Base-by-base conservation (phyloP, 345 rosid genomes). In the Syzygium oleosum region DNA sequence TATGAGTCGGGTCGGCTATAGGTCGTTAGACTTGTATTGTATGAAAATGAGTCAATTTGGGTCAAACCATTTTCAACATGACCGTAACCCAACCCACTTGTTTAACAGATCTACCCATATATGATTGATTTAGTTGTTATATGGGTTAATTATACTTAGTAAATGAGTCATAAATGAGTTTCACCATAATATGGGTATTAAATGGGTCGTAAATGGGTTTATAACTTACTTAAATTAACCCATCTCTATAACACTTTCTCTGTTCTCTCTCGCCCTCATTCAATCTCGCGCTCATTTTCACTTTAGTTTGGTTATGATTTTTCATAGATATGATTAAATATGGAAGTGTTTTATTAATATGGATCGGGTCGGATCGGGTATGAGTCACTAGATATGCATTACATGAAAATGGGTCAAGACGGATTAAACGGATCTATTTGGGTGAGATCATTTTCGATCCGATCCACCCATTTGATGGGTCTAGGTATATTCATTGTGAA, bases 391-490 rank as follows among this genome's bases (percentile, higher is more conserved):
- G 6, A 25, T 58, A 9, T 51, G 52, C 52, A 51, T 51, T 9
- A 3, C 13, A 51, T 51, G 12, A 51, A 51, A 51, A 51, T 51
- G 52, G 12, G 13, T 51, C 46, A 43, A 43, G 1, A 43, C 46
- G 46, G 7, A 43, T 43, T 43, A 5, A 43, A 43, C 1, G 7
- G 7, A 43, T 43, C 52, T 51, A 51, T 51, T 51, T 58, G 7
- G 27, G 3, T 59, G 2, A 15, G 16, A 59, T 59, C 65, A 59
- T 25, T 59, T 0, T 59, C 0, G 0, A 59, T 2, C 95, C 2
- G 93, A 97, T 12, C 91, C 96, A 59, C 16, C 3, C 1, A 2
- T 59, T 27, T 59, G 31, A 59, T 7, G 0, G 27, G 31, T 27
- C 16, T 59, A 61, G 73, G 73, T n/a, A 0, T 31, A 4, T 68